Evolutionary conservation across 345 rosid species (phyloP).

Genomic region (Citrus sp.): DNA sequence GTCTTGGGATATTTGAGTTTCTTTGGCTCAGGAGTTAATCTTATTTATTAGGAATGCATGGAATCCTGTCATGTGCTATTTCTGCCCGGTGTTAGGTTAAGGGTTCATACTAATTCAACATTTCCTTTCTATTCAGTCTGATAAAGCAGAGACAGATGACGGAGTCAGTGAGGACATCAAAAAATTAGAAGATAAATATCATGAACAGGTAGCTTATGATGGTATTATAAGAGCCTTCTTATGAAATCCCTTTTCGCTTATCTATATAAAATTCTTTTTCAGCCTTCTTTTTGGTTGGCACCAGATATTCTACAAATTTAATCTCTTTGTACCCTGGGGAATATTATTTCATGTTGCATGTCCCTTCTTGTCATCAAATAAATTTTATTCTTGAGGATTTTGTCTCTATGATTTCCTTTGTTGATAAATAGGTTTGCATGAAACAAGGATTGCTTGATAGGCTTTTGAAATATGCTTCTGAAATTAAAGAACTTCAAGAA

Average conservation of each 20-base stretch:
- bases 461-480: slow-evolving; percentile 58
- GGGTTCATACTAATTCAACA: slow-evolving; percentile 8
- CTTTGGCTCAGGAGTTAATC: not conserved
- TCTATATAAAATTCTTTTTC: slow-evolving; percentile 2
- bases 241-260: not conserved
- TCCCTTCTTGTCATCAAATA: slow-evolving; percentile 6
- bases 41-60: slow-evolving; percentile 12
- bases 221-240: slow-evolving; percentile 2
- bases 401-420: slow-evolving; percentile 5
- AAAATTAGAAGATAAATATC: slow-evolving; percentile 57
- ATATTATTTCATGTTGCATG: slow-evolving; percentile 11
- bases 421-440: slow-evolving; percentile 54
- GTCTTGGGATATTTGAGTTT: not conserved
- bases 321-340: slow-evolving; percentile 1
- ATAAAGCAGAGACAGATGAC: slow-evolving; percentile 45
- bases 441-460: slow-evolving; percentile 62
- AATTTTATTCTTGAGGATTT: not conserved
- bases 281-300: not conserved
- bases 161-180: slow-evolving; percentile 57
- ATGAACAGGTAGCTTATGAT: slow-evolving; percentile 60
- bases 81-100: not conserved
- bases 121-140: slow-evolving; percentile 45
- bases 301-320: not conserved
- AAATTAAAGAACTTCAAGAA: slow-evolving; percentile 63
- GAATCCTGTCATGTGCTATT: slow-evolving; percentile 4